Evolutionary conservation across 2,329 filamentous ascomycete species (phyloP).

Genomic region (Diaporthe sp.): DNA sequence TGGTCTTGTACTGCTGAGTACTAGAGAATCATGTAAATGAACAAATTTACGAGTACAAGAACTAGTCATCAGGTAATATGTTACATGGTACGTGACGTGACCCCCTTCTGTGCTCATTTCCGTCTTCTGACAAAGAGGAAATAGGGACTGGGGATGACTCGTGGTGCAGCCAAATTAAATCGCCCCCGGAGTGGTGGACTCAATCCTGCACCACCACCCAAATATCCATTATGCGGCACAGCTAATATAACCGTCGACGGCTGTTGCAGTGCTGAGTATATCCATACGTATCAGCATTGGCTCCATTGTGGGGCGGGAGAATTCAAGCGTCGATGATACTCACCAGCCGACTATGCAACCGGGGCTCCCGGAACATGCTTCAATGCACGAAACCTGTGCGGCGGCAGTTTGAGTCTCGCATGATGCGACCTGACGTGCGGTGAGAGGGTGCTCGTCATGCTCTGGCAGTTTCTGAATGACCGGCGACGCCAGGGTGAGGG

Average conservation of each 20-base stretch:
- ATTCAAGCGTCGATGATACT: background rate
- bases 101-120: background rate
- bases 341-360: constrained; percentile 13
- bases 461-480: background rate
- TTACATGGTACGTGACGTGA: background rate
- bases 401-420: constrained; percentile 10
- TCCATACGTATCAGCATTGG: background rate
- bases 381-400: background rate
- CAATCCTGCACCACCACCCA: no score
- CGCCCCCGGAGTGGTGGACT: background rate
- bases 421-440: background rate
- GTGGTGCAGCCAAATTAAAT: background rate
- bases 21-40: no score
- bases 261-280: background rate
- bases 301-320: no score
- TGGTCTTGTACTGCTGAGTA: no score
- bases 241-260: background rate
- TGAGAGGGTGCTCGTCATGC: background rate
- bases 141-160: no score
- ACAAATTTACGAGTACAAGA: background rate
- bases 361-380: background rate
- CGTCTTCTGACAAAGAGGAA: background rate
- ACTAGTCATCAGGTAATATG: background rate
- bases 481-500: background rate
- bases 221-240: background rate